Evolutionary conservation across 164 flowering plant species (phyloP), one percentile per base, ranked within the genome.

Genomic region (Protea cynaroides): DNA sequence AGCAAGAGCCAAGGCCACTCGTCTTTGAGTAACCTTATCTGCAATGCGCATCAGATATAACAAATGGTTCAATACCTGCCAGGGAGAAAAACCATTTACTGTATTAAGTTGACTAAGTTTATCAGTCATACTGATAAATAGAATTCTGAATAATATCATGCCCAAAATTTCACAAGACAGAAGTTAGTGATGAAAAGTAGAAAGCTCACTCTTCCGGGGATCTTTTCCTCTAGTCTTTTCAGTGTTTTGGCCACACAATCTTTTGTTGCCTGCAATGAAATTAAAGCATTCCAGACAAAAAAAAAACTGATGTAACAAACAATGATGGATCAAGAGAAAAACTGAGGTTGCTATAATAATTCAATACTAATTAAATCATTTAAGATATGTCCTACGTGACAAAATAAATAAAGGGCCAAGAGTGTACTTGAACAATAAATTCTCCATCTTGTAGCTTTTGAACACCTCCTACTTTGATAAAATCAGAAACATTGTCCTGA

Each of bases 381-480:
- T 3, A 29, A 29, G 37, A 34, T 2, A n/a, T n/a, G n/a, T n/a
- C n/a, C n/a, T n/a, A n/a, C n/a, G n/a, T n/a, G n/a, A 40, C 17
- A 56, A 47, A 59, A 47, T 8, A 17, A 65, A 37, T 29, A 50
- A 44, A 47, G 25, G 58, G 11, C 38, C 22, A 51, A 0, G 17
- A 57, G 36, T 78, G 58, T 83, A 92, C 99, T 76, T 95, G 99
- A 70, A 92, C 90, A 76, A 95, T 90, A 62, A 95, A 95, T 60
- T 92, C 97, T 56, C 99, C 99, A 71, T 95, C 97, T 71, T 90
- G 97, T 72, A 95, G 87, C 81, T 84, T 92, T 72, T 95, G 99
- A 61, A 90, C 87, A 71, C 97, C 99, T 67, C 97, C 99, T 24
- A 90, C 91, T 81, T 82, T 92, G 57, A 95, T 84, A 79, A 92